Base-by-base conservation (phyloP, 441 rosid species). In the Eugenia klotzschiana region DNA sequence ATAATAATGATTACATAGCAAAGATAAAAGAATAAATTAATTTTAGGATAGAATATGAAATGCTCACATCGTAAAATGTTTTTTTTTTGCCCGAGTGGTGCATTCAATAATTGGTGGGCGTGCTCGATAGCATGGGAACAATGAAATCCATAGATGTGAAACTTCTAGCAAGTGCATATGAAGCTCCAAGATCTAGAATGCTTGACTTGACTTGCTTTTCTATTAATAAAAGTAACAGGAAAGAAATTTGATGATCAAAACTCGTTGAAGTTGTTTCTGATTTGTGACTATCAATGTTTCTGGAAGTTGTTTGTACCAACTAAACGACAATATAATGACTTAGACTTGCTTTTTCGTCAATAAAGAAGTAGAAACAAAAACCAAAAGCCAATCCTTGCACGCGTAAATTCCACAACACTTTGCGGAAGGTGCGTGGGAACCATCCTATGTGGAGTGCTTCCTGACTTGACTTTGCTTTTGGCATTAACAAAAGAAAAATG, bases 211-310 rank as follows among this genome's bases (percentile, higher is more conserved):
- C 18, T 50, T 12, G 15, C 51, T 13, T 50, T 50, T 50, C 18
- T 53, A 3, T 25, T 12, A 56, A 56, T 25, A 25, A 12, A 56
- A 56, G 8, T n/a, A 55, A 55, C 7, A 12, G 15, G 26, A 25
- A 25, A 2, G 4, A 5, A 56, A 56, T 25, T 1, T 0, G 0
- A 26, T 0, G 0, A 57, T 2, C 22, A 0, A 5, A 5, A 26
- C 33, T 6, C 0, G 1, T 25, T 26, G 13, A 41, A 26, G 9
- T 57, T 26, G 43, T 41, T 41, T 57, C 22, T 0, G 3, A 57
- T 4, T 40, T 5, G 43, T 6, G 8, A 40, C 43, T 40, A 40
- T 40, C 43, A 40, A 40, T 40, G 41, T 40, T 40, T 4, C 43
- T 25, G 13, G 13, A 41, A 26, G 9, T 57, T 26, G 9, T 41